Evolutionary conservation across 139 green algal genomes (phyloP).

Genomic region (Auxenochlorella pyrenoidosa): DNA sequence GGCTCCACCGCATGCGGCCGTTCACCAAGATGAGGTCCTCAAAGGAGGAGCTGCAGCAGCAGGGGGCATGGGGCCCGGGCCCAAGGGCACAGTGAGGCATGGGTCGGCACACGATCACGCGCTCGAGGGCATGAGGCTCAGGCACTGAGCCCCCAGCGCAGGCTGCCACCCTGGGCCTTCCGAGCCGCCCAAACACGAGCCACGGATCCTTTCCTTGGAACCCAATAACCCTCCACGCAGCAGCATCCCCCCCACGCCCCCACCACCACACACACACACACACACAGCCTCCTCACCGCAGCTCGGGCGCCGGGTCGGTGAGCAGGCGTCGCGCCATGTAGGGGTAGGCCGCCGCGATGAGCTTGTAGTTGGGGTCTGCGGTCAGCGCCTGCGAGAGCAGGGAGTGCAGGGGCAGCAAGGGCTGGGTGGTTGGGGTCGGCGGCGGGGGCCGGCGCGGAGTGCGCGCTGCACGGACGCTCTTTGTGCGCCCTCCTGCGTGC

Average conservation of each 20-base stretch:
- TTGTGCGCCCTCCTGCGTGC: no score
- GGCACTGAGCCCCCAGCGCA: no score
- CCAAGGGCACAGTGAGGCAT: no score
- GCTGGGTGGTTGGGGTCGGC: no score
- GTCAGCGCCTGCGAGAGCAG: neutral
- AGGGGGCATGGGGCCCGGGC: neutral
- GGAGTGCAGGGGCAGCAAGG: neutral
- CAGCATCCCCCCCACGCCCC: neutral
- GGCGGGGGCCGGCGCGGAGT: no score
- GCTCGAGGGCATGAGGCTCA: no score
- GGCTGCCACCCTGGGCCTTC: no score
- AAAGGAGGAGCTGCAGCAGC: conserved; percentile 14
- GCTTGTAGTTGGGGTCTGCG: conserved; percentile 79
- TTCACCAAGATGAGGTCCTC: conserved; percentile 85
- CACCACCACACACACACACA: neutral
- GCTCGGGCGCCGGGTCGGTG: conserved; percentile 89
- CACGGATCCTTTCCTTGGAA: no score
- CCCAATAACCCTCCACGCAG: no score
- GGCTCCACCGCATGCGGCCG: conserved; percentile 69
- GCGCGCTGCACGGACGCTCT: no score
- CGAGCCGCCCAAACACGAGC: no score
- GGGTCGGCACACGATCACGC: no score
- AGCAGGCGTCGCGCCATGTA: conserved; percentile 97
- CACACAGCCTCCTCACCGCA: conserved; percentile 47
- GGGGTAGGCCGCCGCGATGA: conserved; percentile 93